phyloP scores from a whole-genome alignment of 2,329 filamentous ascomycete species.

The Verruconis gallopava region DNA sequence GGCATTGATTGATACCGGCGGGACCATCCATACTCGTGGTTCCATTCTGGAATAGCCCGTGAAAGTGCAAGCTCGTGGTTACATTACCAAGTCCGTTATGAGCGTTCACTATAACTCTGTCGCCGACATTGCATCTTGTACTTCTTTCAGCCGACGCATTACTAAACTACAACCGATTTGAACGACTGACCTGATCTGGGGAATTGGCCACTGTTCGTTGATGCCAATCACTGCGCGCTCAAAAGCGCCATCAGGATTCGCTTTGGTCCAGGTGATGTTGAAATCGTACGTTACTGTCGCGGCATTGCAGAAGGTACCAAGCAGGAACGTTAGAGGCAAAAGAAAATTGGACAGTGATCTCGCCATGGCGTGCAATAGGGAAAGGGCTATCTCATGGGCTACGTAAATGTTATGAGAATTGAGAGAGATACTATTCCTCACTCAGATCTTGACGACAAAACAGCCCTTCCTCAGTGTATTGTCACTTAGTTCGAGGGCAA shows the following conservation, averaged over 20 bases:
- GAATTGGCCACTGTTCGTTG: conserved; percentile 64
- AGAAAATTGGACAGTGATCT: conserved; percentile 32
- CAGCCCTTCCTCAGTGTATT: no score
- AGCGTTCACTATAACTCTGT: conserved; percentile 46
- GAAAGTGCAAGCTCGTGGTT: conserved; percentile 53
- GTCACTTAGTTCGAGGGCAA: no score
- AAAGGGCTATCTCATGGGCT: no score
- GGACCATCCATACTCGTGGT: conserved; percentile 65
- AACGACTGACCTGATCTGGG: no score
- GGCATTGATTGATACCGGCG: conserved; percentile 53
- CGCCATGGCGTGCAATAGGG: no score
- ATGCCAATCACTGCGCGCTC: conserved; percentile 60
- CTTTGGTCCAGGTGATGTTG: conserved; percentile 55
- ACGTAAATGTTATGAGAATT: neutral
- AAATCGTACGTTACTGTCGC: conserved; percentile 36
- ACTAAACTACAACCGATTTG: no score
- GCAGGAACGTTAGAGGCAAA: conserved; percentile 17
- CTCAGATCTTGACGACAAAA: no score
- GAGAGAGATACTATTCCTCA: no score
- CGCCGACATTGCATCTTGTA: no score
- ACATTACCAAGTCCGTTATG: conserved; percentile 50
- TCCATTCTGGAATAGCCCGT: conserved; percentile 64
- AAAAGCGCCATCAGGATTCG: conserved; percentile 58
- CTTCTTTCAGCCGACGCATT: no score
- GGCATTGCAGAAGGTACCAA: conserved; percentile 12